phyloP scores from a whole-genome alignment of 148 eudicot genomes.

The Camellia japonica region DNA sequence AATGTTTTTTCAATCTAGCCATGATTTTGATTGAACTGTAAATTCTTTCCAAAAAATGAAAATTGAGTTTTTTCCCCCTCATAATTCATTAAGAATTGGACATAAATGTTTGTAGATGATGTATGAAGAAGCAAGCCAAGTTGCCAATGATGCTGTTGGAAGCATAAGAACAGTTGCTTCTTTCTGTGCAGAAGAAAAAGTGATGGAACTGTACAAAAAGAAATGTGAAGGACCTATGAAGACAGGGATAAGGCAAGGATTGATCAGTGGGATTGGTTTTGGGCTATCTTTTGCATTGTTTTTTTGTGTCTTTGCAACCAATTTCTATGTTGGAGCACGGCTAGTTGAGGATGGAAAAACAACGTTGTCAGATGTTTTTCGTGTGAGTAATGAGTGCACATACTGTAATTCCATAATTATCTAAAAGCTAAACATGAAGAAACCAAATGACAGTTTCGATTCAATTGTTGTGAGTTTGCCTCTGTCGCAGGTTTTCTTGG shows the following conservation, averaged over 20 bases:
- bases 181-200: slow-evolving; percentile 66
- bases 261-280: slow-evolving; percentile 55
- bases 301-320: slow-evolving; percentile 43
- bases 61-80: too few relatives aligned
- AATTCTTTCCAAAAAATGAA: too few relatives aligned
- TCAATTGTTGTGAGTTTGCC: neutral
- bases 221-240: slow-evolving; percentile 54
- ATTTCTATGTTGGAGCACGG: slow-evolving; percentile 60
- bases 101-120: slow-evolving; percentile 31
- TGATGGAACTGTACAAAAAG: slow-evolving; percentile 47
- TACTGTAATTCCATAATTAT: neutral
- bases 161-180: slow-evolving; percentile 81
- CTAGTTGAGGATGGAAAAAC: slow-evolving; percentile 54
- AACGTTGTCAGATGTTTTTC: slow-evolving; percentile 46
- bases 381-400: slow-evolving; percentile 28
- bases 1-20: neutral
- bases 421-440: neutral
- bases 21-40: too few relatives aligned
- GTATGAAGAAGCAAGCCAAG: slow-evolving; percentile 80
- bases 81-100: neutral
- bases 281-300: slow-evolving; percentile 42
- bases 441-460: neutral
- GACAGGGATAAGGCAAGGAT: slow-evolving; percentile 51
- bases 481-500: slow-evolving; percentile 56
- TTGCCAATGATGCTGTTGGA: slow-evolving; percentile 78